Evolutionary conservation across 305 asterid species (phyloP), one percentile per base, ranked within the genome.

Genomic region (Plantago lanceolata): DNA sequence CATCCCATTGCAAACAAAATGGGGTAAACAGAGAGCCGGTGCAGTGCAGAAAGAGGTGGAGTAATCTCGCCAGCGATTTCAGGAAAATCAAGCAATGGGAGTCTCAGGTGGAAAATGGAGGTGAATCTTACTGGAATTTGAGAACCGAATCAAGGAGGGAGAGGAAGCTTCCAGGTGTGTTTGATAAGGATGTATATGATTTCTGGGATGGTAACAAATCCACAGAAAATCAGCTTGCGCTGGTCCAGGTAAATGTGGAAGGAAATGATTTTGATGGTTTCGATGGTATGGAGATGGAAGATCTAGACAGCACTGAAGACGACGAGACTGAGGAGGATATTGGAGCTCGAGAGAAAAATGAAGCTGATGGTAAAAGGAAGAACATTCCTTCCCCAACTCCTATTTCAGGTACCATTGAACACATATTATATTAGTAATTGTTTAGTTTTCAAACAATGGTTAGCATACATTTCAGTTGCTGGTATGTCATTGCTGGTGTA

Each of bases 41-140:
- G 15, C 97, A 89, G 57, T 87, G 95, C 65, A 79, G 92, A 18
- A 89, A 89, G 72, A 68, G 95, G 68, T 89, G 95, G 97, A 82
- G 97, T 63, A 87, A 89, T 73, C 81, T 89, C 19, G 69, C 79
- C 20, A 74, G 96, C 28, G 94, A 87, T 58, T 89, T 81, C 72
- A 89, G 82, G 88, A 89, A 85, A 81, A 85, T 87, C 59, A 85
- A 77, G 53, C 40, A 69, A 44, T 87, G 94, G 94, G 87, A 87
- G 54, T 68, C 80, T 4, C 65, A 63, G 63, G 50, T 55, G 5
- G 57, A 57, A 19, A 79, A 58, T 24, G 63, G 7, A 33, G 40
- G 65, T 3, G 87, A 81, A 13, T 82, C 85, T n/a, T 89, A 74
- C 60, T 89, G 97, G 97, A 66, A 17, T 43, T 83, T 87, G 84